phyloP scores from a whole-genome alignment of 164 flowering plant genomes.

The Vitis vinifera region DNA sequence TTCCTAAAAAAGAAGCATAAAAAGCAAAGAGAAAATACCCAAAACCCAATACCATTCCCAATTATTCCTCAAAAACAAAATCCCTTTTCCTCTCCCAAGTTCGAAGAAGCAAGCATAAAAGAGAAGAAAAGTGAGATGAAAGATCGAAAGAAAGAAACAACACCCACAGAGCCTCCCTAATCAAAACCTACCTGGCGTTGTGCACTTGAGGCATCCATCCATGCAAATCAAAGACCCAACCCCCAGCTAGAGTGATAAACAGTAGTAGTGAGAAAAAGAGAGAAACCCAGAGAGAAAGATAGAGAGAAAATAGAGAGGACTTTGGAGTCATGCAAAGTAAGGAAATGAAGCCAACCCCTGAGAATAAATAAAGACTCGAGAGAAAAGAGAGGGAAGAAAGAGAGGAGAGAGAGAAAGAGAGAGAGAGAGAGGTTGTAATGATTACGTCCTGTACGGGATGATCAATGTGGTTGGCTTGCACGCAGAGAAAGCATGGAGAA shows the following conservation, averaged over 20 bases:
- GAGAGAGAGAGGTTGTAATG: constrained; percentile 22
- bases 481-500: constrained; percentile 51
- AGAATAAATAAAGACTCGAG: constrained; percentile 19
- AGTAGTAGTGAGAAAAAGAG: not conserved
- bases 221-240: constrained; percentile 18
- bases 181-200: constrained; percentile 41
- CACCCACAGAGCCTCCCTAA: not conserved
- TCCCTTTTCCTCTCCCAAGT: no score
- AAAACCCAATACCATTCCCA: no score
- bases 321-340: constrained; percentile 27
- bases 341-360: constrained; percentile 9
- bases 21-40: no score
- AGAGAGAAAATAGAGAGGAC: not conserved
- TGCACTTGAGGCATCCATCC: constrained; percentile 50
- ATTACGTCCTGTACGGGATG: constrained; percentile 22
- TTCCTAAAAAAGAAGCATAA: no score
- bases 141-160: not conserved
- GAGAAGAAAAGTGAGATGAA: not conserved
- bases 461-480: constrained; percentile 42
- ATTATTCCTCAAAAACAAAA: no score
- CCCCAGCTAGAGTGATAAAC: not conserved
- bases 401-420: constrained; percentile 11
- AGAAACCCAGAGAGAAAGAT: constrained; percentile 1
- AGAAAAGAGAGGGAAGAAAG: not conserved
- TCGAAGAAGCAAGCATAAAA: not conserved